Conservation (phyloP, 73 alveolate species). For the Paramecium tetraurelia region DNA sequence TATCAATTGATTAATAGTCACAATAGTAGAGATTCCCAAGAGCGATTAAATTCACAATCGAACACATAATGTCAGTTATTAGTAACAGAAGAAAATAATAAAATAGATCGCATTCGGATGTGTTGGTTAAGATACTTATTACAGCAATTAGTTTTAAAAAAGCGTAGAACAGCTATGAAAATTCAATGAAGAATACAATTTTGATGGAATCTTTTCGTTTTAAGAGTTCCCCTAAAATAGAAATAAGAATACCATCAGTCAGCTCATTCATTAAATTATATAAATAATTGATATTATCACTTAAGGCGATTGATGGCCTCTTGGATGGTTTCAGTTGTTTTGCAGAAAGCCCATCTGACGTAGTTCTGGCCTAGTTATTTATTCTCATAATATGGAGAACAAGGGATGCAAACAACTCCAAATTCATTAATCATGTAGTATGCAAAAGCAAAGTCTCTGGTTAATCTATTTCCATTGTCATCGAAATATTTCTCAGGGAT, state of each 20-base stretch:
- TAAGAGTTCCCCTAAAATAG: background rate
- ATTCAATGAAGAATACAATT: background rate
- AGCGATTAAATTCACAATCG: background rate
- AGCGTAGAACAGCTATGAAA: background rate
- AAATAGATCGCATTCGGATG: background rate
- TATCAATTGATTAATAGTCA: background rate
- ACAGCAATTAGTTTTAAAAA: background rate
- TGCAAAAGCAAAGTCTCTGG: constrained; percentile 74
- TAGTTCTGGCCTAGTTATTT: constrained; percentile 56
- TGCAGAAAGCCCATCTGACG: constrained; percentile 73
- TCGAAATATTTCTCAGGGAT: constrained; percentile 72
- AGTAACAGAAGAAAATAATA: background rate
- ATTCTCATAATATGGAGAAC: constrained; percentile 66
- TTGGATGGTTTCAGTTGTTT: constrained; percentile 56
- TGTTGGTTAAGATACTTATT: background rate
- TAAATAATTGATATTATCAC: background rate
- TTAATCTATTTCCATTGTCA: constrained; percentile 58
- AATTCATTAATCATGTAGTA: constrained; percentile 69
- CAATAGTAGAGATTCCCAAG: background rate
- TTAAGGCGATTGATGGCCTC: constrained; percentile 57
- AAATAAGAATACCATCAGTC: background rate
- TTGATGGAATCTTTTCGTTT: background rate
- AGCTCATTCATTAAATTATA: background rate
- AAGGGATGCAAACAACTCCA: constrained; percentile 72
- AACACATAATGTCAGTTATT: background rate